A percentile compares a stretch with the other conserved stretches of the same genome.
Evolutionary conservation across 2,329 filamentous ascomycete genomes (phyloP).

Genomic region (Pseudogymnoascus sp.): DNA sequence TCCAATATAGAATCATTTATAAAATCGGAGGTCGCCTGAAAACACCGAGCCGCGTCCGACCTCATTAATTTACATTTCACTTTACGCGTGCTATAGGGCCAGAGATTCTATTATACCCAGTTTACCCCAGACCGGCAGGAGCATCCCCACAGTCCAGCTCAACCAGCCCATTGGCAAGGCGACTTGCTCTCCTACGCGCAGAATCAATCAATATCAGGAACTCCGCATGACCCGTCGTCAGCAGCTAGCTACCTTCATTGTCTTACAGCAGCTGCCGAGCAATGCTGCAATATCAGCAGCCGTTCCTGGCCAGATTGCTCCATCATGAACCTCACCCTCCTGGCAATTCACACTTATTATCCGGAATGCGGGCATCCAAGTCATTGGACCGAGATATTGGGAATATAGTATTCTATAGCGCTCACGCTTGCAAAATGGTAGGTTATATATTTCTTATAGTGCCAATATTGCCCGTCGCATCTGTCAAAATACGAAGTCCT

Average conservation of each 20-base stretch:
- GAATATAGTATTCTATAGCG: slow-evolving; percentile 8
- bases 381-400: slow-evolving; percentile 8
- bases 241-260: not conserved
- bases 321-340: not conserved
- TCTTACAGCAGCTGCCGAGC: not conserved
- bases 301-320: slow-evolving; percentile 1
- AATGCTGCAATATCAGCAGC: not conserved
- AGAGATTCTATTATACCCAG: not conserved
- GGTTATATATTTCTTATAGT: slow-evolving; percentile 6
- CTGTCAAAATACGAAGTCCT: slow-evolving; percentile 1
- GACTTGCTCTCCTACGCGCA: not conserved
- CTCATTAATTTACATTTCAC: not conserved
- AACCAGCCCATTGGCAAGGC: not conserved
- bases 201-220: slow-evolving; percentile 1
- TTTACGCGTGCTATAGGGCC: slow-evolving; percentile 1
- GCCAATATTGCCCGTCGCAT: not conserved
- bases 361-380: slow-evolving; percentile 9
- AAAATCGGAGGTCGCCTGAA: not conserved
- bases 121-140: slow-evolving; percentile 2
- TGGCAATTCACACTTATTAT: not conserved
- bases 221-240: slow-evolving; percentile 4
- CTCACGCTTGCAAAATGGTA: not conserved
- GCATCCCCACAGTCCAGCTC: slow-evolving; percentile 1
- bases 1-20: slow-evolving; percentile 2
- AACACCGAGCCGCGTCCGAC: not conserved